Conservation (phyloP, 140 eudicot genomes). For the Oenanthe javanica region DNA sequence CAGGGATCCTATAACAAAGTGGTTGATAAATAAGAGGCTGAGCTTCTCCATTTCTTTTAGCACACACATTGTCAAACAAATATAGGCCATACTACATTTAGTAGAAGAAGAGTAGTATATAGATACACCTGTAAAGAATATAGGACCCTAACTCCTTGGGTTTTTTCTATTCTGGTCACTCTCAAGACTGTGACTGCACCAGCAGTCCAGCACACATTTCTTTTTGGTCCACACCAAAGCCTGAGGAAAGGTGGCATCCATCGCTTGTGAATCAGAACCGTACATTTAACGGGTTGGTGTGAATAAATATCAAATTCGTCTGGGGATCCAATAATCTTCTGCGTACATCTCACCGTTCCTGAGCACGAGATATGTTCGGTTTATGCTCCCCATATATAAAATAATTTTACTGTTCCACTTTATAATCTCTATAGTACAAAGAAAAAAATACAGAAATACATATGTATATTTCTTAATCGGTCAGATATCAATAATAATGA, state of each 20-base stretch:
- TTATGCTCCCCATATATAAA: not conserved
- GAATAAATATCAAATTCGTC: not conserved
- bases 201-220: not conserved
- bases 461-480: not conserved
- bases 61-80: constrained; percentile 2
- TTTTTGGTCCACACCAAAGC: not conserved
- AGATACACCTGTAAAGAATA: not conserved
- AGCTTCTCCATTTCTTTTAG: not conserved
- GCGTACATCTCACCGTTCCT: not conserved
- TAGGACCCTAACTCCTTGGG: constrained; percentile 1
- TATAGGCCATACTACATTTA: constrained; percentile 1
- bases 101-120: not conserved
- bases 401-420: not conserved
- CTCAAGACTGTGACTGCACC: constrained; percentile 6
- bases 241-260: not conserved
- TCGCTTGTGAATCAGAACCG: not conserved
- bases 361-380: not conserved
- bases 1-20: not conserved
- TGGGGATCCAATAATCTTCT: not conserved
- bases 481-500: not conserved
- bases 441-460: not conserved
- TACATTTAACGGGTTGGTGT: not conserved
- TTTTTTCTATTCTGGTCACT: not conserved
- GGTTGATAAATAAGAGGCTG: not conserved
- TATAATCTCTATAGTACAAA: too few species aligned